A percentile compares a stretch with the other conserved stretches of the same genome.
Evolutionary conservation across 768 basidiomycete species (phyloP).

Genomic region (Favolaschia claudopus): DNA sequence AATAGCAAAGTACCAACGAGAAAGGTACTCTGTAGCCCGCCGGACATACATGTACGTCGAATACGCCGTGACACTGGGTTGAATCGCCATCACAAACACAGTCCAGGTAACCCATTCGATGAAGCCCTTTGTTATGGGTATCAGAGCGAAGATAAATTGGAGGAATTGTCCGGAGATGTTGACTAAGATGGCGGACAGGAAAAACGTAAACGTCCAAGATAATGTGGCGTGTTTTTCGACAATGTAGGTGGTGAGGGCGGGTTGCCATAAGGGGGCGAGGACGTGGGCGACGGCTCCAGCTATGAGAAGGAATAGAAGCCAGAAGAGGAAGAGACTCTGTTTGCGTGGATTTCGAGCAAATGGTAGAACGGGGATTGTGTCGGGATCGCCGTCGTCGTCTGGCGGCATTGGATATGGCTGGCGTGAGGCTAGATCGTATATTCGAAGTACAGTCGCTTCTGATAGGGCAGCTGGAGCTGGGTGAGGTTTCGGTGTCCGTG

Average conservation of each 20-base stretch:
- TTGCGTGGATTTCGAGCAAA: constrained; percentile 12
- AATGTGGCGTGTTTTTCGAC: constrained; percentile 8
- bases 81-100: background rate
- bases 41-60: background rate
- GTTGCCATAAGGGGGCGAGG: constrained; percentile 12
- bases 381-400: constrained; percentile 17
- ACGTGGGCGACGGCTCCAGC: background rate
- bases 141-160: constrained; percentile 7
- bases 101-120: constrained; percentile 2
- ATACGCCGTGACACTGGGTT: background rate
- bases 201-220: constrained; percentile 12
- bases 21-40: background rate
- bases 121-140: background rate
- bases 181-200: constrained; percentile 7
- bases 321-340: constrained; percentile 24
- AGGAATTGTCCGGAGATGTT: constrained; percentile 10
- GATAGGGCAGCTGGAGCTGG: constrained; percentile 9
- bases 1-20: constrained; percentile 12
- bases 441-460: constrained; percentile 15
- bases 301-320: constrained; percentile 14
- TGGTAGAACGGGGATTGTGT: constrained; percentile 14
- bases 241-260: background rate
- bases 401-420: constrained; percentile 19
- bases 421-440: constrained; percentile 17
- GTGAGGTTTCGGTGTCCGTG: background rate